Evolutionary conservation across 1,284 basidiomycete genomes (phyloP).

Genomic region (Vanrija humicola): DNA sequence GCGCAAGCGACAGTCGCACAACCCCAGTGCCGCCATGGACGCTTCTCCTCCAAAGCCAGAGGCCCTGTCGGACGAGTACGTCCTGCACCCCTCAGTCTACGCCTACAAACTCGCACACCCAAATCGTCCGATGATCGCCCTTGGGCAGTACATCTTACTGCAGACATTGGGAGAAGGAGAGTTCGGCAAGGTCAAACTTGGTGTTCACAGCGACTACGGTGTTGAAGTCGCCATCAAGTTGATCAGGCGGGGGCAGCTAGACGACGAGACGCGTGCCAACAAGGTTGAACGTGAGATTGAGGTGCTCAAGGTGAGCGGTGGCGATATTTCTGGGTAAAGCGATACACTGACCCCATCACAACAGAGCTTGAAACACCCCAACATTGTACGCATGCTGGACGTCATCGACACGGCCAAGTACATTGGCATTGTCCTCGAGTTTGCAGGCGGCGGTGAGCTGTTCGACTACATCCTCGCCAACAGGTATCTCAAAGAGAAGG

Average conservation of each 20-base stretch:
- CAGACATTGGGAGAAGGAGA: slow-evolving; percentile 97
- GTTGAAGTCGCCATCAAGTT: slow-evolving; percentile 99
- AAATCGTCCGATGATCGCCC: slow-evolving; percentile 78
- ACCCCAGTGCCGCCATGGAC: slow-evolving; percentile 32
- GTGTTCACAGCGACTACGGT: slow-evolving; percentile 88
- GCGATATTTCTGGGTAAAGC: background rate
- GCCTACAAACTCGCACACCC: slow-evolving; percentile 82
- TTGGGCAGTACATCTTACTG: slow-evolving; percentile 89
- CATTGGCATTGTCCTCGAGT: slow-evolving; percentile 98
- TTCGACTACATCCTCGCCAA: slow-evolving; percentile 99
- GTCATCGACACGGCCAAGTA: slow-evolving; percentile 99
- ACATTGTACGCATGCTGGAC: slow-evolving; percentile 97
- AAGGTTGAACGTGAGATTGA: slow-evolving; percentile 98
- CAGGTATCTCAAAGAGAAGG: slow-evolving; percentile 90
- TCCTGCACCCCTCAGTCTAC: slow-evolving; percentile 71
- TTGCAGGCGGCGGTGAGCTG: slow-evolving; percentile 94
- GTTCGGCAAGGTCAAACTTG: slow-evolving; percentile 99
- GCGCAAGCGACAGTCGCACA: slow-evolving; percentile 45
- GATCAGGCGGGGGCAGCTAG: slow-evolving; percentile 88
- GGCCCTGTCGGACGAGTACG: slow-evolving; percentile 45
- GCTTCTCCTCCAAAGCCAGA: slow-evolving; percentile 38
- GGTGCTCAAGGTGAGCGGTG: slow-evolving; percentile 69
- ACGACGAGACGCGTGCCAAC: slow-evolving; percentile 77
- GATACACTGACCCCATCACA: slow-evolving; percentile 40
- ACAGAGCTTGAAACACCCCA: slow-evolving; percentile 90